Evolutionary conservation across 192 early-diverging fungal genomes (phyloP).

Genomic region (Backusella tuberculispora): DNA sequence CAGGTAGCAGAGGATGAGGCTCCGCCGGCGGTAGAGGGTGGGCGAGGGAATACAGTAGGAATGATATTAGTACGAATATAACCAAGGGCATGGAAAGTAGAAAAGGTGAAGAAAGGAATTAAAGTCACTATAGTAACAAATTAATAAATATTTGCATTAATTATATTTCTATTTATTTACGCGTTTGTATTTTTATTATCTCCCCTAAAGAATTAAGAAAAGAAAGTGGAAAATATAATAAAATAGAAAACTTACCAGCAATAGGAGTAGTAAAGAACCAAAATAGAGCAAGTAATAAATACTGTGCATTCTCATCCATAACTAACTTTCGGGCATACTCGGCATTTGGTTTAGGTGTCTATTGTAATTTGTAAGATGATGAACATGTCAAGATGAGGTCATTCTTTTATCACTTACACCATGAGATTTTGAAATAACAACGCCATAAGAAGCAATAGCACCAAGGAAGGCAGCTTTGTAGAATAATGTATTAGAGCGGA

Average conservation of each 20-base stretch:
- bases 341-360: conserved; percentile 63
- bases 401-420: conserved; percentile 58
- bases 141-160: conserved; percentile 4
- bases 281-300: conserved; percentile 68
- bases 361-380: conserved; percentile 17
- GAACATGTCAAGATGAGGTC: conserved; percentile 17
- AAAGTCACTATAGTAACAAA: conserved; percentile 59
- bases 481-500: conserved; percentile 41
- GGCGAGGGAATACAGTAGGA: conserved; percentile 62
- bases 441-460: conserved; percentile 69
- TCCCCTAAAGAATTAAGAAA: neutral
- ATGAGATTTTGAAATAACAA: conserved; percentile 79
- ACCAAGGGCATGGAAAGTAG: conserved; percentile 74
- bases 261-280: conserved; percentile 76
- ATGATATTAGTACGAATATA: conserved; percentile 71
- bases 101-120: conserved; percentile 70
- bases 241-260: conserved; percentile 50
- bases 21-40: conserved; percentile 23
- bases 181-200: neutral
- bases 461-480: conserved; percentile 71
- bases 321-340: conserved; percentile 65
- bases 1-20: conserved; percentile 34
- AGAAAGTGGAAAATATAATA: conserved; percentile 8
- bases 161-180: conserved; percentile 21
- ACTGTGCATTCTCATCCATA: conserved; percentile 79